Evolutionary conservation across 345 rosid species (phyloP), one percentile per base, ranked within the genome.

Genomic region (Syzygium grande): DNA sequence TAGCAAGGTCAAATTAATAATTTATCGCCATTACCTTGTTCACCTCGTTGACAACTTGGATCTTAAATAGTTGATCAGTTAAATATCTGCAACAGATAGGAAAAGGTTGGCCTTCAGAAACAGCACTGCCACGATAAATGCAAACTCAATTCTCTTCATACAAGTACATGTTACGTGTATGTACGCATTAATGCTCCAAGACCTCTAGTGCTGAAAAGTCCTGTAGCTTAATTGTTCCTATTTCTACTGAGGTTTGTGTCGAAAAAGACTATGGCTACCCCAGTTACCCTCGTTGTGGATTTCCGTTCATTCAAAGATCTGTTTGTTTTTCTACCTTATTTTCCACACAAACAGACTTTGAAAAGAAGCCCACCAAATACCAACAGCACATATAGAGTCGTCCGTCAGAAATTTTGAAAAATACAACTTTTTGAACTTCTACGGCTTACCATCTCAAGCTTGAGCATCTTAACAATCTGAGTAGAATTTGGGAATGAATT

Each of bases 21-120:
- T 52, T 84, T 53, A 29, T 84, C 41, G 4, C 30, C 63, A 54
- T 41, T 85, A 97, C 99, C 97, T 97, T 96, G 91, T 94, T 96
- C 89, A 92, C 93, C 34, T 95, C 94, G 88, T 97, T 95, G 86
- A 98, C 97, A 88, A 93, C 91, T 88, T 93, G 97, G 91, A 93
- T 89, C 90, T 95, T 98, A 86, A 92, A 93, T 87, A 98, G 91
- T 92, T 97, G 99, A 83, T 95, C 99, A 84, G 95, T 94, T 86
- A 96, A 91, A 92, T 95, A 94, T 92, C 99, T 98, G 91, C 88
- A 88, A 43, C 87, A 87, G 77, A 23, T 29, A 89, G 27, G 65
- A 46, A 68, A 38, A 51, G 59, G 55, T 78, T 22, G 63, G 68
- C 54, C 30, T 51, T 38, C 46, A 23, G 30, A 54, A 65, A 90